Base-by-base conservation (phyloP, 2,329 filamentous ascomycete species). In the Cladophialophora carrionii region DNA sequence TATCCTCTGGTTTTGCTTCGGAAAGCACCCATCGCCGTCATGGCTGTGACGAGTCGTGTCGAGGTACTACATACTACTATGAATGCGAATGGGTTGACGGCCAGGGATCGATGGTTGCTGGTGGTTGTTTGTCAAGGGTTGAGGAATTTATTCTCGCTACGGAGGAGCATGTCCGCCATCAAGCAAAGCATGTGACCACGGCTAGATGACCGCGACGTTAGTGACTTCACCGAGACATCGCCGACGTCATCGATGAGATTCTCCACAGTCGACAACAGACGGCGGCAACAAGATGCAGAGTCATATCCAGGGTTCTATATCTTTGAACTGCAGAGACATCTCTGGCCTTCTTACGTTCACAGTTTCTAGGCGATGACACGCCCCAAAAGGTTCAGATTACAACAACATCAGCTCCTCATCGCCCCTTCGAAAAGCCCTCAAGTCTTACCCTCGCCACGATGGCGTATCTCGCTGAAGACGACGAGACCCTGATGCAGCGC, bases 401-500 rank as follows among this genome's bases (percentile, higher is more conserved):
- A n/a, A 43, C n/a, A 43, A 43, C 37, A 5, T 41, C 37, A 4
- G 37, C 37, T 41, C 17, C 14, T 41, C 37, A n/a, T 41, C 37
- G 4, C 5, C 37, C 7, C 17, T n/a, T 41, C 37, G 17, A 43
- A 43, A 8, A 43, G 37, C 17, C 37, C 37, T 43, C 17, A 17
- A 12, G 20, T 51, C 22, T 20, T 7, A 14, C 37, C 17, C 14
- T 51, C 22, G 24, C 29, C 52, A 22, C 29, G 29, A 54, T 54
- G 52, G 26, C 52, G 22, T n/a, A 12, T 34, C 29, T 29, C 52
- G 17, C 52, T 20, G 12, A 32, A 34, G 26, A 54, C 37, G 37
- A 48, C 41, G 37, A 58, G 37, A 24, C 22, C 37, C 48, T 10
- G 56, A 53, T 70, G 29, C 37, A 64, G 32, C 68, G 68, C 9